Conservation (phyloP, 2,329 filamentous ascomycete species). For the Trichoderma polysporum region DNA sequence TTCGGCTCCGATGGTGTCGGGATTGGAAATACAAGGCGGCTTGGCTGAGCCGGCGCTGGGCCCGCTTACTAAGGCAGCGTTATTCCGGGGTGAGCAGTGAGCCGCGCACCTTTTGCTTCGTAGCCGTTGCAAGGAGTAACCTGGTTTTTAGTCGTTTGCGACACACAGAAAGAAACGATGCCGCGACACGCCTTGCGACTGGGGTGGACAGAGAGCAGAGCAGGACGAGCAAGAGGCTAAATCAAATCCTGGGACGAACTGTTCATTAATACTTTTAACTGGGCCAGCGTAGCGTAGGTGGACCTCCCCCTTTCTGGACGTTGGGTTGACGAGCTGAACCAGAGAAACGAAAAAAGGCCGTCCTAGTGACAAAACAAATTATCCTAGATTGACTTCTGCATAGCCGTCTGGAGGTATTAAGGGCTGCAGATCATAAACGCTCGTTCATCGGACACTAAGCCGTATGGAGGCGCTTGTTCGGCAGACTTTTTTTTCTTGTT, state of each 20-base stretch:
- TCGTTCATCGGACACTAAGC: not conserved
- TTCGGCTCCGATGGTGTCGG: not conserved
- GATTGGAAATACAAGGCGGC: not conserved
- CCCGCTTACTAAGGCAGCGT: conserved; percentile 3
- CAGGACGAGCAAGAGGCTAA: no score
- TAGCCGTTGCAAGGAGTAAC: no score
- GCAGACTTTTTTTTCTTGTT: no score
- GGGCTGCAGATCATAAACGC: not conserved
- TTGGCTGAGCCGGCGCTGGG: not conserved
- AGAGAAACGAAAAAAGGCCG: not conserved
- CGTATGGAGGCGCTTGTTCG: not conserved
- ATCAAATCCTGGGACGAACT: not conserved
- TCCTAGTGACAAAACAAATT: not conserved
- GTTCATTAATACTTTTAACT: conserved; percentile 3
- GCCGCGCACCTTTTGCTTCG: no score
- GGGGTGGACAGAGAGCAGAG: not conserved
- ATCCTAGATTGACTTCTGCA: not conserved
- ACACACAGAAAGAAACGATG: not conserved
- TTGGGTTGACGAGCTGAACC: not conserved
- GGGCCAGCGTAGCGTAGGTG: not conserved
- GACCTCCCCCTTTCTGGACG: not conserved
- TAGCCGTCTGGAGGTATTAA: not conserved
- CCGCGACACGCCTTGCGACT: not conserved
- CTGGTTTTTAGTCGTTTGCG: no score
- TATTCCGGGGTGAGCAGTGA: not conserved